phyloP scores from a whole-genome alignment of 768 basidiomycete genomes.

The Suillus discolor region DNA sequence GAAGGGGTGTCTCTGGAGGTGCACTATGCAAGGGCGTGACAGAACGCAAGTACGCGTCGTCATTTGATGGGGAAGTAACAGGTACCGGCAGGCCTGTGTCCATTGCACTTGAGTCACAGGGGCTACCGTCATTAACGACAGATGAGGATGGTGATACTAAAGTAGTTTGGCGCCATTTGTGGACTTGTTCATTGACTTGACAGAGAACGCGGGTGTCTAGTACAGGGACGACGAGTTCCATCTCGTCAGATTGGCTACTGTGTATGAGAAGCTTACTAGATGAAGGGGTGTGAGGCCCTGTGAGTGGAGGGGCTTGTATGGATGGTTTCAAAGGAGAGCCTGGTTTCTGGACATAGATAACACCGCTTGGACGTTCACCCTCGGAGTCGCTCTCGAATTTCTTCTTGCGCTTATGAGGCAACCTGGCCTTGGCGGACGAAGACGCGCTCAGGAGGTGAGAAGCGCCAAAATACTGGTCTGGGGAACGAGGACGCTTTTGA shows the following conservation, averaged over 20 bases:
- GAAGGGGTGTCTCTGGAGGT: conserved; percentile 19
- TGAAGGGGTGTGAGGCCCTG: conserved; percentile 11
- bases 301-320: conserved; percentile 31
- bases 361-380: conserved; percentile 10
- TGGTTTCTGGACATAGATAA: conserved; percentile 17
- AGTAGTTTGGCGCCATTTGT: conserved; percentile 44
- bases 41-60: conserved; percentile 13
- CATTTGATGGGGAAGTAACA: conserved; percentile 11
- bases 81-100: not conserved
- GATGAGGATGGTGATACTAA: conserved; percentile 21
- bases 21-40: conserved; percentile 10
- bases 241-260: conserved; percentile 70
- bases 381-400: conserved; percentile 12
- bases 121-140: conserved; percentile 11
- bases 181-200: conserved; percentile 39
- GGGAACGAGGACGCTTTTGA: conserved; percentile 30
- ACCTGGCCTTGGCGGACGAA: conserved; percentile 18
- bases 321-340: conserved; percentile 37
- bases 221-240: conserved; percentile 47
- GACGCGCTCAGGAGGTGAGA: conserved; percentile 8
- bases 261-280: conserved; percentile 45
- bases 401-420: conserved; percentile 26
- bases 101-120: not conserved
- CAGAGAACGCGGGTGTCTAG: conserved; percentile 28
- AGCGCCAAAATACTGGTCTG: conserved; percentile 14